Percentiles rank a stretch among this genome's conserved stretches.
phyloP scores from a whole-genome alignment of 371 early-diverging fungal genomes.

The Dichotomocladium elegans region DNA sequence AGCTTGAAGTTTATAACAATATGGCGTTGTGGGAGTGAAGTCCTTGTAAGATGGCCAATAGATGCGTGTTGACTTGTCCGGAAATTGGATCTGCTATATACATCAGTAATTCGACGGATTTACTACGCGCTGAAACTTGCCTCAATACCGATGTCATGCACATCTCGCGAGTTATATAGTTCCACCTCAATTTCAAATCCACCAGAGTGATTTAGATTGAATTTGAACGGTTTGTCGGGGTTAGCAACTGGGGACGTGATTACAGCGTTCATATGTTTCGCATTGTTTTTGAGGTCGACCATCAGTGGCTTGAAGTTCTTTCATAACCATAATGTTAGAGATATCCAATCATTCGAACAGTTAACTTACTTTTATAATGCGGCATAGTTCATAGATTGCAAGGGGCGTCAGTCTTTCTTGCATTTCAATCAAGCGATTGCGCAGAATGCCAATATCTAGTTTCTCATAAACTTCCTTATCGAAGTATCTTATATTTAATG shows the following conservation, averaged over 20 bases:
- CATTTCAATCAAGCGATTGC: slow-evolving; percentile 2
- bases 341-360: too few species aligned
- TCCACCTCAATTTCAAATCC: slow-evolving; percentile 37
- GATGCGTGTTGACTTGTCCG: slow-evolving; percentile 27
- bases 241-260: slow-evolving; percentile 36
- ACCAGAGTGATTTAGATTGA: slow-evolving; percentile 24
- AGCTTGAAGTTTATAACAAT: slow-evolving; percentile 31
- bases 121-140: slow-evolving; percentile 21
- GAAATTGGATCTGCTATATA: slow-evolving; percentile 23
- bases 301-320: slow-evolving; percentile 34
- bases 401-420: not conserved
- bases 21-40: slow-evolving; percentile 34
- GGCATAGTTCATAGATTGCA: slow-evolving; percentile 25
- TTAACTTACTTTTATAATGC: slow-evolving; percentile 29
- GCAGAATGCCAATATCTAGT: not conserved
- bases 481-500: not conserved
- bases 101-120: not conserved
- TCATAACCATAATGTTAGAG: not conserved
- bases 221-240: slow-evolving; percentile 37
- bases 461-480: not conserved
- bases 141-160: slow-evolving; percentile 35
- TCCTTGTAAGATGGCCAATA: slow-evolving; percentile 40
- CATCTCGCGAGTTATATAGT: slow-evolving; percentile 28
- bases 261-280: slow-evolving; percentile 33
- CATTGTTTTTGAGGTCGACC: slow-evolving; percentile 24